Percentiles rank a stretch among this genome's conserved stretches.
These are phyloP conservation scores for Colletotrichum tofieldiae DNA, from an alignment of 2,329 filamentous ascomycete species.

Conservation along the genomic window DNA sequence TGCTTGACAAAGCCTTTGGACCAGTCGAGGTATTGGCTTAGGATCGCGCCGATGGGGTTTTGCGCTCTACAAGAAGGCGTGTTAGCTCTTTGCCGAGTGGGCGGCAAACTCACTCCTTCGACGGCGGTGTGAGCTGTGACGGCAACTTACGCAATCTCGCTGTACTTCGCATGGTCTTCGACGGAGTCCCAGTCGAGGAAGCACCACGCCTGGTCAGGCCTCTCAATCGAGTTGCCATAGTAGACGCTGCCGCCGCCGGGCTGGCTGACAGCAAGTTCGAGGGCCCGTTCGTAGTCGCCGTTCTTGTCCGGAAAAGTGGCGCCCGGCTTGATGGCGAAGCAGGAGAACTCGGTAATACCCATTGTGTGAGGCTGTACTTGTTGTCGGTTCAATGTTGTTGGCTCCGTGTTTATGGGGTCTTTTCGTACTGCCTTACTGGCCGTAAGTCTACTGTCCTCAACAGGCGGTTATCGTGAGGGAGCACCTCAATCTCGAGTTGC, in stretches of 20 bases:
- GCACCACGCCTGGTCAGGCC: slow-evolving; percentile 46
- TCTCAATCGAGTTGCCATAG: slow-evolving; percentile 47
- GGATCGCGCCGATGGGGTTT: background rate
- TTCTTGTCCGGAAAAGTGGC: slow-evolving; percentile 39
- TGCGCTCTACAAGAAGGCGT: background rate
- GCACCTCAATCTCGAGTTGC: background rate
- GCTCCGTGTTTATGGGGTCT: background rate
- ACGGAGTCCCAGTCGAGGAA: slow-evolving; percentile 49
- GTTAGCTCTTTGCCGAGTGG: fast-evolving
- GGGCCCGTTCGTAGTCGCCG: slow-evolving; percentile 41
- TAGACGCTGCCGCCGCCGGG: slow-evolving; percentile 46
- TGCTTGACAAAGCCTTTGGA: slow-evolving; percentile 53
- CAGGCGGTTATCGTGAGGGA: background rate
- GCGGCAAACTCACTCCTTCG: too few species aligned
- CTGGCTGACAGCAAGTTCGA: slow-evolving; percentile 45
- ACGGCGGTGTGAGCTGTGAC: too few species aligned
- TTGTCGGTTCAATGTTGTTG: background rate
- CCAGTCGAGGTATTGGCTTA: background rate
- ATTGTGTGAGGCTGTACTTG: slow-evolving; percentile 21
- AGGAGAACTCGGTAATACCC: slow-evolving; percentile 46
- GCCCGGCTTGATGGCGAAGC: slow-evolving; percentile 44
- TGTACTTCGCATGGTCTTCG: slow-evolving; percentile 44
- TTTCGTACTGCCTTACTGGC: too few species aligned
- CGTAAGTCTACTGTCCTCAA: background rate
- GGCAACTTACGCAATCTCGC: slow-evolving; percentile 43